phyloP scores from a whole-genome alignment of 345 rosid genomes.

The Geranium brycei region DNA sequence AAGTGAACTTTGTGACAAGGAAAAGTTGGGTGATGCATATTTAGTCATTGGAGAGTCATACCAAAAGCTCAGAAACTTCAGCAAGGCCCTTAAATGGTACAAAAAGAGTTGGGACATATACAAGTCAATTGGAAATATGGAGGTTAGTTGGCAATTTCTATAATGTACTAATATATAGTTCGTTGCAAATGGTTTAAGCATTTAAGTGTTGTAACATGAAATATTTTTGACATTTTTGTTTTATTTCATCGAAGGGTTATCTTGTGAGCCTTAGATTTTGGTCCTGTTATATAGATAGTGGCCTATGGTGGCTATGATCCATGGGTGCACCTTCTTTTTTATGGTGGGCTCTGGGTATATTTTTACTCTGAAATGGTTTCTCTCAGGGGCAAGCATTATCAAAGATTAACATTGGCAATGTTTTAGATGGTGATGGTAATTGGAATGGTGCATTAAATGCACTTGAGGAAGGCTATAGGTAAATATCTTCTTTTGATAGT shows the following conservation, averaged over 20 bases:
- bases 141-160: conserved; percentile 35
- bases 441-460: conserved; percentile 65
- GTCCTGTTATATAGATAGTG: neutral
- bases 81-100: conserved; percentile 69
- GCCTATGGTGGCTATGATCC: conserved; percentile 5
- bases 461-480: conserved; percentile 76
- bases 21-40: conserved; percentile 65
- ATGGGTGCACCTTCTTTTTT: conserved; percentile 3
- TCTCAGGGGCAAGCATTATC: conserved; percentile 84
- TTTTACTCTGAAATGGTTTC: conserved; percentile 15
- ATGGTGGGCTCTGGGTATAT: conserved; percentile 5
- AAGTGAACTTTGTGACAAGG: conserved; percentile 66
- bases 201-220: neutral
- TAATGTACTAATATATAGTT: conserved; percentile 2
- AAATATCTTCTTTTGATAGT: conserved; percentile 2
- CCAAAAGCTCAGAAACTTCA: conserved; percentile 62
- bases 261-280: neutral
- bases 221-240: no score
- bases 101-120: conserved; percentile 51
- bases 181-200: neutral
- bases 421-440: conserved; percentile 58
- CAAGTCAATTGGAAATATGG: conserved; percentile 62
- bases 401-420: conserved; percentile 66
- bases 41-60: conserved; percentile 78
- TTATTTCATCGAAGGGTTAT: neutral